Conservation (phyloP, 805 yeast genomes). For the Spathaspora passalidarum region DNA sequence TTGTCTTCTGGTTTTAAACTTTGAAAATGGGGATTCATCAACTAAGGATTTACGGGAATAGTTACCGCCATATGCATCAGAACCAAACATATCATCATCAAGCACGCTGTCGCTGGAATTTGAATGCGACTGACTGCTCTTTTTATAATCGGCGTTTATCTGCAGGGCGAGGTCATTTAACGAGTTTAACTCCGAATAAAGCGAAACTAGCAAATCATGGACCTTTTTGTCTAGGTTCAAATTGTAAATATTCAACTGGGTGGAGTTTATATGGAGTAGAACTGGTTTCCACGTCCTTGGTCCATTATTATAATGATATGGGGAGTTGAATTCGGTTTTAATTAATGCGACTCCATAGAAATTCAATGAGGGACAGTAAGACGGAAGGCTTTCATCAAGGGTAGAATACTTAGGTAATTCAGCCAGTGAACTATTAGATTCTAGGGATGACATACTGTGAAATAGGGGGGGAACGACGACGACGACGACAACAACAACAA, state of each 20-base stretch:
- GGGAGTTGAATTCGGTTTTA: constrained; percentile 36
- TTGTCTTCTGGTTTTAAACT: constrained; percentile 18
- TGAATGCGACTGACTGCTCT: background rate
- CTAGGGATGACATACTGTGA: background rate
- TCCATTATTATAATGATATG: constrained; percentile 28
- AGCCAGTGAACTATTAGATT: background rate
- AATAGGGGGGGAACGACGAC: background rate
- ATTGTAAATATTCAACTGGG: constrained; percentile 33
- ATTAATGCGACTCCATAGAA: constrained; percentile 31
- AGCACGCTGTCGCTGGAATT: background rate
- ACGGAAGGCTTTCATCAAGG: constrained; percentile 25
- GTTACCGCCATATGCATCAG: constrained; percentile 32
- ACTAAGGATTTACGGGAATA: background rate
- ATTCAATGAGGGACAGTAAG: constrained; percentile 29
- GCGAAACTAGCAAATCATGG: constrained; percentile 22
- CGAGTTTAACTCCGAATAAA: constrained; percentile 29
- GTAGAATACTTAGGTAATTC: constrained; percentile 19
- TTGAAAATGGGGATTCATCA: constrained; percentile 6
- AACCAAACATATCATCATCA: constrained; percentile 18
- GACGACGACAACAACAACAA: background rate
- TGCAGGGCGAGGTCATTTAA: constrained; percentile 13
- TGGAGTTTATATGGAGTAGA: constrained; percentile 36
- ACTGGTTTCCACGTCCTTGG: constrained; percentile 34
- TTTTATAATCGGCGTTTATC: constrained; percentile 6
- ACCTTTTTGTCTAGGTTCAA: constrained; percentile 21